Evolutionary conservation across 306 rosid genomes (phyloP).

Genomic region (Rubus idaeus): DNA sequence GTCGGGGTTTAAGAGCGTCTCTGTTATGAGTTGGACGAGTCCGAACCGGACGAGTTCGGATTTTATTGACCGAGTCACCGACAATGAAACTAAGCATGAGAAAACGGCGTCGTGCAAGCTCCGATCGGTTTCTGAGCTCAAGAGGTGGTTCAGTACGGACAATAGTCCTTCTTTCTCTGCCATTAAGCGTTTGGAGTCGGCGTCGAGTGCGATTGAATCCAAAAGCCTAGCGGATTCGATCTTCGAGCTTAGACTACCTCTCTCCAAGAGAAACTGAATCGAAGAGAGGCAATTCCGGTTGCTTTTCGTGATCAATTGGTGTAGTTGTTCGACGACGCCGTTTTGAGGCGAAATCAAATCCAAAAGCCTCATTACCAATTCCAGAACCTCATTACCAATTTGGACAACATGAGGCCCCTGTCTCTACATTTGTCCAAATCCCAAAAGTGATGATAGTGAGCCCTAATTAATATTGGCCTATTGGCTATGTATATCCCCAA

Average conservation of each 20-base stretch:
- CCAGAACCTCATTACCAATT: conserved; percentile 29
- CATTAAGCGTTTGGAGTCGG: conserved; percentile 36
- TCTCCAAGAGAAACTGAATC: conserved; percentile 24
- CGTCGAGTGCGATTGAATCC: conserved; percentile 39
- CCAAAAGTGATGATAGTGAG: neutral
- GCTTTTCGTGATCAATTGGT: conserved; percentile 19
- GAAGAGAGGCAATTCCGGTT: conserved; percentile 33
- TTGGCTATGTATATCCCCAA: neutral
- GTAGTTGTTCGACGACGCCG: conserved; percentile 28
- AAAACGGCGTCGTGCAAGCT: conserved; percentile 35
- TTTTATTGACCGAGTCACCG: conserved; percentile 40
- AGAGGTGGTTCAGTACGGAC: conserved; percentile 18
- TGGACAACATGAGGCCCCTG: conserved; percentile 19
- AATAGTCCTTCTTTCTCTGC: conserved; percentile 36
- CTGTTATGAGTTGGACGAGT: conserved; percentile 26
- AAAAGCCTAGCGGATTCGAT: conserved; percentile 36
- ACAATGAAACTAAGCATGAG: conserved; percentile 30
- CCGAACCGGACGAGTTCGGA: conserved; percentile 41
- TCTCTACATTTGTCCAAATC: conserved; percentile 24
- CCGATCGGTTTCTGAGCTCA: conserved; percentile 14
- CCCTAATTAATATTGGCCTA: neutral
- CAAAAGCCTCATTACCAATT: conserved; percentile 30
- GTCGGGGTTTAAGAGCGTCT: conserved; percentile 12
- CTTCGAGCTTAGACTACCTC: conserved; percentile 37
- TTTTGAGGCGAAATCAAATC: conserved; percentile 23